Conservation (phyloP, 2,329 filamentous ascomycete species). For the Alternaria gansuensis region DNA sequence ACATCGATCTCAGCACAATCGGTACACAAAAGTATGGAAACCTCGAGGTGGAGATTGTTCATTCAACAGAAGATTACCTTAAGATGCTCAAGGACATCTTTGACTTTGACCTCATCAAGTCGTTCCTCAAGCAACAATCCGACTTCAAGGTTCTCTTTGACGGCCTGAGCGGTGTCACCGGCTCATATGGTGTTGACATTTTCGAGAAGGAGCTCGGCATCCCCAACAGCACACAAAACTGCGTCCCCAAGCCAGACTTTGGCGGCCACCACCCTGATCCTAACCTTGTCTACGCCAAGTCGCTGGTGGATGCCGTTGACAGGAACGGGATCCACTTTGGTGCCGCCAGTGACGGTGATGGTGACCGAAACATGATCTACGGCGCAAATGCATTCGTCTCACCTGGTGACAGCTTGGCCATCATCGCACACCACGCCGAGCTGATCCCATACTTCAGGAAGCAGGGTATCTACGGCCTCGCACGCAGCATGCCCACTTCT, state of each 20-base stretch:
- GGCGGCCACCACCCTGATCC: constrained; percentile 97
- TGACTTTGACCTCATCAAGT: constrained; percentile 94
- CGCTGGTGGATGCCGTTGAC: constrained; percentile 91
- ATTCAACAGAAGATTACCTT: constrained; percentile 91
- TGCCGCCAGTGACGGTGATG: constrained; percentile 94
- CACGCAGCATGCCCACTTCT: constrained; percentile 96
- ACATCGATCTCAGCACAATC: constrained; percentile 83
- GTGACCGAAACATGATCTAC: constrained; percentile 99
- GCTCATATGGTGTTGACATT: constrained; percentile 92
- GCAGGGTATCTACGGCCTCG: constrained; percentile 93
- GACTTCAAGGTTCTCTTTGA: constrained; percentile 99
- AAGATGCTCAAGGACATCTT: constrained; percentile 98
- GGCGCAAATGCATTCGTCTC: constrained; percentile 96
- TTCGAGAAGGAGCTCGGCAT: constrained; percentile 94
- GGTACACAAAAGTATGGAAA: constrained; percentile 84
- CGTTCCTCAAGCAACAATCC: constrained; percentile 84
- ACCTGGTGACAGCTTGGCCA: constrained; percentile 94
- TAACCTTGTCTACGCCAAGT: constrained; percentile 96
- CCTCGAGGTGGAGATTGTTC: constrained; percentile 93
- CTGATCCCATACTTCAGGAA: constrained; percentile 99
- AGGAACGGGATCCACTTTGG: constrained; percentile 93
- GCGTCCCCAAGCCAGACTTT: constrained; percentile 90
- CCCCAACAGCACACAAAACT: constrained; percentile 86
- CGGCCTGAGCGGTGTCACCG: constrained; percentile 91
- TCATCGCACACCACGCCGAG: constrained; percentile 96